Percentiles rank a stretch among this genome's conserved stretches.
These are phyloP conservation scores for Fraxinus quadrangulata DNA, from an alignment of 257 asterid genomes.

Conservation along the genomic window DNA sequence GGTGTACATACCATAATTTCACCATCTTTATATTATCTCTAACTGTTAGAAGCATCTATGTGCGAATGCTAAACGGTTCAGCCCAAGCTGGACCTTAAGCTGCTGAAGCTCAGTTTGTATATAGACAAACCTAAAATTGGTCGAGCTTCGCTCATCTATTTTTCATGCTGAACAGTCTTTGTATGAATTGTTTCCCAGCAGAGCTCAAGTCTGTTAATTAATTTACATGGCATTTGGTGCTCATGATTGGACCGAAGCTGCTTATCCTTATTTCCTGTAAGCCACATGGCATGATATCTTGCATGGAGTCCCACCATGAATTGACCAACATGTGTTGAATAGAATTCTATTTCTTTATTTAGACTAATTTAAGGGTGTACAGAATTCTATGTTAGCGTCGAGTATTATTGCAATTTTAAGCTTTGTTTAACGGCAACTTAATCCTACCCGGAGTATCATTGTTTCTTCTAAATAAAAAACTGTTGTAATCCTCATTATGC, in stretches of 20 bases:
- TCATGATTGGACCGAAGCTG: neutral
- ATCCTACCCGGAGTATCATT: neutral
- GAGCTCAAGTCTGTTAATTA: neutral
- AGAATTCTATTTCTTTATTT: neutral
- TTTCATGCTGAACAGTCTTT: neutral
- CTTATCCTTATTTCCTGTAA: neutral
- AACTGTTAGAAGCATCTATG: conserved; percentile 2
- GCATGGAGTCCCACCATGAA: neutral
- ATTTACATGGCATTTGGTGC: neutral
- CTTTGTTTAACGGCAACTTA: neutral
- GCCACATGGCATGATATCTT: neutral
- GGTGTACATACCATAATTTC: neutral
- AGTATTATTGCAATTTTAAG: neutral
- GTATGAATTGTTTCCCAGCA: neutral
- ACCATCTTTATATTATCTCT: conserved; percentile 3
- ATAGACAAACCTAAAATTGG: conserved; percentile 6
- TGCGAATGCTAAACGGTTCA: conserved; percentile 7
- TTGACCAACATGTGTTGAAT: neutral
- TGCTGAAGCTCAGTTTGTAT: conserved; percentile 15
- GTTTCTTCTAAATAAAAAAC: neutral
- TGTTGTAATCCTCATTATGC: neutral
- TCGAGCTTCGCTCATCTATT: neutral
- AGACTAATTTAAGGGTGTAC: neutral
- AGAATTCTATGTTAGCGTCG: neutral
- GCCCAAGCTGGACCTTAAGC: neutral